Conservation (phyloP, 1,284 basidiomycete species). For the Ceratobasidium sp. region DNA sequence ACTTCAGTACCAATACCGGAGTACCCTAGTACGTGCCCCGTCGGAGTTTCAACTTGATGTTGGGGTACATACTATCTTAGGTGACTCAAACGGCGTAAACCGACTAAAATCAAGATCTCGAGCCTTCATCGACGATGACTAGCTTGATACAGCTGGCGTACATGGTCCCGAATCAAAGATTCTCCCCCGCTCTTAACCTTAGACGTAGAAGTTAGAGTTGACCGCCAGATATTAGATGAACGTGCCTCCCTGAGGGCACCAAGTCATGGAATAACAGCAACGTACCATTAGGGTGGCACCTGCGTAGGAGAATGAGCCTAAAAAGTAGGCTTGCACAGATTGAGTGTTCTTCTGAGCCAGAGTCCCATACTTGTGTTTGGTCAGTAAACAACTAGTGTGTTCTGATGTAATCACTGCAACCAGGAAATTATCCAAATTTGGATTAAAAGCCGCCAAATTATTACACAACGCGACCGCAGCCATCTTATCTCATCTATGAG, state of each 20-base stretch:
- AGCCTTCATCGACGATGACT: slow-evolving; percentile 13
- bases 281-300: slow-evolving; percentile 4
- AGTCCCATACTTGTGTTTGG: not conserved
- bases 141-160: slow-evolving; percentile 10
- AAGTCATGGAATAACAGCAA: not conserved
- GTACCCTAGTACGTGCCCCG: not conserved
- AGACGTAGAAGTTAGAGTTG: slow-evolving; percentile 1
- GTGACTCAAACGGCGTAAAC: slow-evolving; percentile 20
- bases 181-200: not conserved
- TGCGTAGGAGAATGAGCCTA: not conserved
- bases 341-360: slow-evolving; percentile 11
- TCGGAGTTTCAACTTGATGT: slow-evolving; percentile 22
- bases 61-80: not conserved
- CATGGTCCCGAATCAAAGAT: not conserved
- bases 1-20: slow-evolving; percentile 1
- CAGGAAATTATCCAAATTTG: not conserved
- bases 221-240: not conserved
- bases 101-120: slow-evolving; percentile 1
- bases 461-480: not conserved
- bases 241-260: not conserved
- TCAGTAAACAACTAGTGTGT: not conserved
- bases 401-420: not conserved
- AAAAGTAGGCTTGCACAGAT: slow-evolving; percentile 21
- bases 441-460: not conserved
- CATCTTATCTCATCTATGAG: not conserved